Evolutionary conservation across 495 filamentous ascomycete genomes (phyloP), one percentile per base, ranked within the genome.

Genomic region (Echria macrotheca): DNA sequence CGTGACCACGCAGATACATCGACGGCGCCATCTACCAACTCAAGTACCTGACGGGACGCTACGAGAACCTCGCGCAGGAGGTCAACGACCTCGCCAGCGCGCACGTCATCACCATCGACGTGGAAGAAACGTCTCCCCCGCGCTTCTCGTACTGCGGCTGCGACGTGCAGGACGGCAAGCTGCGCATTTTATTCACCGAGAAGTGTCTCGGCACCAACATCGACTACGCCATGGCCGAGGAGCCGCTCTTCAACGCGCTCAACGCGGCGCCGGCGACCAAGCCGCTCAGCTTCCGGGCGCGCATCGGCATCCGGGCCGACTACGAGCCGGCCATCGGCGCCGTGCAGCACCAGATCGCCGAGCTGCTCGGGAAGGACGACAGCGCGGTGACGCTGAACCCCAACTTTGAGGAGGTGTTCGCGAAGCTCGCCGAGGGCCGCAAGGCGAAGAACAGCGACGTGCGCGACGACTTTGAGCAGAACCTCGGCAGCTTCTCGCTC

Each of bases 391-490:
- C 60, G 29, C 53, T 77, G 11, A 65, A 53, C 29, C 68, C 72
- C 29, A 69, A 66, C 42, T 78, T 79, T 49, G 70, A 80, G 48
- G 58, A 60, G 23, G 59, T 63, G 31, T 72, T 76, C 57, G 65
- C 70, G 56, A 70, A 69, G 68, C 64, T 83, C 22, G 50, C 48
- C 33, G 55, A 53, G n/a, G 53, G 50, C 4, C 52, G 43, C 42
- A 57, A 56, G 31, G 38, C 12, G 22, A 55, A 63, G 44, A 41
- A 48, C 26, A 56, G 36, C 40, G 43, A 41, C 0, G 33, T 72
- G 2, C 44, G 60, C 7, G 67, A 70, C 1, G 71, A 73, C 58
- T 77, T 69, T 69, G 59, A 77, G 45, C 29, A 29, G 2, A 55
- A 57, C 29, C 52, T 77, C 10, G 72, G 69, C 17, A 38, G 19